Conservation (phyloP, 1,284 basidiomycete species). For the Caloboletus firmus region DNA sequence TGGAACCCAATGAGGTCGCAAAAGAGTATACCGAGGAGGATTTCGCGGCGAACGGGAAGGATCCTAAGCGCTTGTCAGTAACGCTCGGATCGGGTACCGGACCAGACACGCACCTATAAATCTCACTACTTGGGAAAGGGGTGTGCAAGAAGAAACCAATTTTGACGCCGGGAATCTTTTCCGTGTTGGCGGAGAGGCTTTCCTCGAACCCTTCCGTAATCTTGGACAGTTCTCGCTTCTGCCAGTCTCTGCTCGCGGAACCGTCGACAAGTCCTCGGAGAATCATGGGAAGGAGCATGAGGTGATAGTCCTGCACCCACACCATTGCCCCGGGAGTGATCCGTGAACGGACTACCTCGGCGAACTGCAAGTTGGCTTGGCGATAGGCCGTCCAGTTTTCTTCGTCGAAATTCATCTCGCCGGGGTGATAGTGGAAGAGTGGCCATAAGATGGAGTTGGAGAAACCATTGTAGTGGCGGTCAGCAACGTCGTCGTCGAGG, state of each 20-base stretch:
- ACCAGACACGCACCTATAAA: conserved; percentile 77
- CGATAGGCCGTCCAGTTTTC: conserved; percentile 98
- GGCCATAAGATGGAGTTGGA: conserved; percentile 99
- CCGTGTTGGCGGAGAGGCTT: conserved; percentile 41
- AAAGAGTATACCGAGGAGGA: conserved; percentile 91
- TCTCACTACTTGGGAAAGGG: conserved; percentile 97
- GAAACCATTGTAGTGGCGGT: conserved; percentile 98
- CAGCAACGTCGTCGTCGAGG: conserved; percentile 95
- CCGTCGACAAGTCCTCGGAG: conserved; percentile 87
- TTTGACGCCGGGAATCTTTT: conserved; percentile 65
- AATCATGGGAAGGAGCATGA: conserved; percentile 97
- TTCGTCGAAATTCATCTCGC: conserved; percentile 99
- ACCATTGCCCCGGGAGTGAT: conserved; percentile 88
- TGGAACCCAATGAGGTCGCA: conserved; percentile 99
- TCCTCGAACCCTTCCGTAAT: conserved; percentile 78
- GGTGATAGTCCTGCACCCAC: conserved; percentile 98
- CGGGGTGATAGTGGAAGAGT: conserved; percentile 97
- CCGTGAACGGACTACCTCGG: conserved; percentile 81
- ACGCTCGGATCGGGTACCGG: conserved; percentile 10
- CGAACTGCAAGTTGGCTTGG: conserved; percentile 95
- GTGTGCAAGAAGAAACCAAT: conserved; percentile 99
- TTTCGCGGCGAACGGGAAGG: conserved; percentile 94
- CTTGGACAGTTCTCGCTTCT: conserved; percentile 66
- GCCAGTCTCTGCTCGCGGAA: conserved; percentile 59
- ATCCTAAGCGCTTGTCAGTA: conserved; percentile 55